A percentile compares a stretch with the other conserved stretches of the same genome.
These are phyloP conservation scores for Hygrophorus pudorinus DNA, from an alignment of 768 basidiomycete genomes.

Conservation along the genomic window DNA sequence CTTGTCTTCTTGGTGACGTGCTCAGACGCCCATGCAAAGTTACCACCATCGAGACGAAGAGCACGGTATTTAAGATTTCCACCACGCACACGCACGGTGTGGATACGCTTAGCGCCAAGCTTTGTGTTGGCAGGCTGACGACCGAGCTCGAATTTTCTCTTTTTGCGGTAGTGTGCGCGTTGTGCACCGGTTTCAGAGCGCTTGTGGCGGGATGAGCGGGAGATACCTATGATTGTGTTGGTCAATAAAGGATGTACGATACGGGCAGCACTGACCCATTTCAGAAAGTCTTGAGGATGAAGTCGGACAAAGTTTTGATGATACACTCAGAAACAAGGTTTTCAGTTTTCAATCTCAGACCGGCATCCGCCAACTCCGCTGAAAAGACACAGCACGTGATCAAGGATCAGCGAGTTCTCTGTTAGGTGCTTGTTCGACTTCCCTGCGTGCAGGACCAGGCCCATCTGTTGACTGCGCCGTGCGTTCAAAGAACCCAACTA, in stretches of 20 bases:
- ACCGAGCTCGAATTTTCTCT: conserved; percentile 99
- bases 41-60: conserved; percentile 91
- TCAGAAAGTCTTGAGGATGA: conserved; percentile 60
- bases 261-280: conserved; percentile 58
- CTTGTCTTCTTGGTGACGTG: conserved; percentile 91
- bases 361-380: neutral
- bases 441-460: neutral
- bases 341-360: too few relatives aligned
- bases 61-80: conserved; percentile 95
- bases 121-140: conserved; percentile 97
- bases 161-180: conserved; percentile 96
- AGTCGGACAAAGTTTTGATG: neutral
- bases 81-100: conserved; percentile 90
- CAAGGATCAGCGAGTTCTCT: neutral
- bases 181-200: conserved; percentile 89
- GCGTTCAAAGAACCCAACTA: neutral
- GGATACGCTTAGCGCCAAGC: conserved; percentile 91
- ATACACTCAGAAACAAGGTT: too few relatives aligned
- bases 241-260: conserved; percentile 9
- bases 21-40: conserved; percentile 99
- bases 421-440: neutral
- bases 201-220: conserved; percentile 95
- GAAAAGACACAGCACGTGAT: neutral
- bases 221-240: conserved; percentile 61
- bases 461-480: neutral